A percentile compares a stretch with the other conserved stretches of the same genome.
These are phyloP conservation scores for Pilasporangium apinafurcum DNA, from an alignment of 352 stramenopile genomes.

Conservation along the genomic window DNA sequence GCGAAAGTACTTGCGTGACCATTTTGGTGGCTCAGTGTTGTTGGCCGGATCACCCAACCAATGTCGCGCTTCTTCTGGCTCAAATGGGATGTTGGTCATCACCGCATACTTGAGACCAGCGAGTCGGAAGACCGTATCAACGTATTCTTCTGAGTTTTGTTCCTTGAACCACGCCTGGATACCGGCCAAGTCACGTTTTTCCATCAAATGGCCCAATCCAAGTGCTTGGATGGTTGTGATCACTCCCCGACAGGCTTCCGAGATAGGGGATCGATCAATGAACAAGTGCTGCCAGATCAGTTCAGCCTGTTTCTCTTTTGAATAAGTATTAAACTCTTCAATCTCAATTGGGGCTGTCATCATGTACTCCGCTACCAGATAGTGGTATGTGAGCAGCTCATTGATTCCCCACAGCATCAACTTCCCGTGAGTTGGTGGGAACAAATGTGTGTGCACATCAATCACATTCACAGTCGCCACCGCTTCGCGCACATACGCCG, in stretches of 20 bases:
- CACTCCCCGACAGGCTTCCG: slow-evolving; percentile 88
- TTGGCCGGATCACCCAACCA: slow-evolving; percentile 38
- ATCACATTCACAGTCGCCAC: slow-evolving; percentile 25
- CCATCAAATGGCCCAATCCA: slow-evolving; percentile 59
- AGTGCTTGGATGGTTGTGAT: slow-evolving; percentile 83
- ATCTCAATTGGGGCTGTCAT: slow-evolving; percentile 77
- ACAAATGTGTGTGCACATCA: slow-evolving; percentile 90
- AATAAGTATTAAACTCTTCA: slow-evolving; percentile 75
- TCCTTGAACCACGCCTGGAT: slow-evolving; percentile 83
- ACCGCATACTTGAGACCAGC: slow-evolving; percentile 86
- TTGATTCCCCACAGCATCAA: slow-evolving; percentile 93
- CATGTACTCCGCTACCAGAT: slow-evolving; percentile 92
- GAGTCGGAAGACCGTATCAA: slow-evolving; percentile 67
- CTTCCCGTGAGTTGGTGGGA: slow-evolving; percentile 85
- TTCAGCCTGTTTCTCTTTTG: slow-evolving; percentile 74
- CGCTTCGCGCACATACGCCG: slow-evolving; percentile 28
- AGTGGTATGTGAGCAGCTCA: slow-evolving; percentile 94
- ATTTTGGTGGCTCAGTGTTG: slow-evolving; percentile 30
- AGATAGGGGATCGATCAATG: slow-evolving; percentile 80
- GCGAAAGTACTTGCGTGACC: slow-evolving; percentile 73
- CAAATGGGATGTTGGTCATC: slow-evolving; percentile 95
- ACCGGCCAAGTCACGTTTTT: slow-evolving; percentile 61
- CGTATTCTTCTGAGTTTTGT: slow-evolving; percentile 64
- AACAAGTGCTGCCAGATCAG: slow-evolving; percentile 92
- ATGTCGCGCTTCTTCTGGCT: slow-evolving; percentile 43